phyloP scores from a whole-genome alignment of 75 land plant species.

The Pseudotsuga menziesii region DNA sequence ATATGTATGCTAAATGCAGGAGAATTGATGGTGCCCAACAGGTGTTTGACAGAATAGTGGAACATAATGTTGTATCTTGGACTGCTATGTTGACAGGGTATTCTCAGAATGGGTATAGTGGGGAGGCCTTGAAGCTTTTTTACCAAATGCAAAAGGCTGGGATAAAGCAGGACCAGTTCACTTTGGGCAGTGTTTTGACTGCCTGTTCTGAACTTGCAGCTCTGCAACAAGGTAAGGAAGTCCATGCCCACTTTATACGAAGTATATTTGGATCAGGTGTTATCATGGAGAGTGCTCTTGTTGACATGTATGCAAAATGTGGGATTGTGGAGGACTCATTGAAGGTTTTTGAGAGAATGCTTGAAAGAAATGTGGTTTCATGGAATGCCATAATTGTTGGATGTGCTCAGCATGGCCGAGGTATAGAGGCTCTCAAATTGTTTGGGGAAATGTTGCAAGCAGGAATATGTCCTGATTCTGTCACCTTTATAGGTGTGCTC shows the following conservation, averaged over 20 bases:
- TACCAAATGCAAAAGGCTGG: background rate
- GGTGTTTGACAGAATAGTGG: slow-evolving; percentile 2
- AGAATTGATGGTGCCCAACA: slow-evolving; percentile 9
- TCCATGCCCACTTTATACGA: slow-evolving; percentile 20
- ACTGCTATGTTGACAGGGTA: slow-evolving; percentile 19
- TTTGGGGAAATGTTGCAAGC: too few relatives aligned
- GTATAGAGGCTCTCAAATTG: too few relatives aligned
- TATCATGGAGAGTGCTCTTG: too few relatives aligned
- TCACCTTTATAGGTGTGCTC: too few relatives aligned
- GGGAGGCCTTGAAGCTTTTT: background rate
- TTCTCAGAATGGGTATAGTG: background rate
- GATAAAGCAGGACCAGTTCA: slow-evolving; percentile 26
- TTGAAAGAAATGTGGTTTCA: too few relatives aligned
- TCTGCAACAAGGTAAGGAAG: slow-evolving; percentile 30
- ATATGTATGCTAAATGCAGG: slow-evolving; percentile 19
- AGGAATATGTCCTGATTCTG: too few relatives aligned
- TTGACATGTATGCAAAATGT: too few relatives aligned
- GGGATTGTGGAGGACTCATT: too few relatives aligned
- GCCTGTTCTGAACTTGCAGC: slow-evolving; percentile 30
- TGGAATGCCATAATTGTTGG: too few relatives aligned
- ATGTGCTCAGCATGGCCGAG: too few relatives aligned
- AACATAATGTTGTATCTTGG: slow-evolving; percentile 16
- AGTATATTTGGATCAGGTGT: too few relatives aligned
- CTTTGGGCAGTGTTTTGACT: slow-evolving; percentile 26
- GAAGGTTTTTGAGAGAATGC: too few relatives aligned